Conservation (phyloP, 1,139 yeast genomes). For the Candida neerlandica region DNA sequence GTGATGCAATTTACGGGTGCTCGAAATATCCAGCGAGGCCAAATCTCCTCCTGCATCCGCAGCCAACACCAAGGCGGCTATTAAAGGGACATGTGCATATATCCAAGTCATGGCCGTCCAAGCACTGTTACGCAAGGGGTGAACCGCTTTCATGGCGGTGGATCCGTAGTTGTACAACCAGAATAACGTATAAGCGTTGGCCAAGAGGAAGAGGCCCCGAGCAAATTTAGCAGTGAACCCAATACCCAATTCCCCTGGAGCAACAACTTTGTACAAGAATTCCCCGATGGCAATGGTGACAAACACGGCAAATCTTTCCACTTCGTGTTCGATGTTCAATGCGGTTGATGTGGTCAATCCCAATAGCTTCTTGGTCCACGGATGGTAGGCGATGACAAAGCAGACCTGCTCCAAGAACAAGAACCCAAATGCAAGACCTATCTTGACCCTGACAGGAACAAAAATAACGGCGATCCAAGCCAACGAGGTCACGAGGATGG, state of each 20-base stretch:
- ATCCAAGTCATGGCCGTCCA: constrained; percentile 51
- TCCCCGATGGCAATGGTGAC: constrained; percentile 70
- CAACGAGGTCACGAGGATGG: constrained; percentile 34
- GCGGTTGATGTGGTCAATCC: constrained; percentile 57
- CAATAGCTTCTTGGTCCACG: constrained; percentile 45
- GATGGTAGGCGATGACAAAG: constrained; percentile 45
- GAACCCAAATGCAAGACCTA: constrained; percentile 47
- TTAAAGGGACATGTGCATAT: constrained; percentile 53
- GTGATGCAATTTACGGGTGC: constrained; percentile 8
- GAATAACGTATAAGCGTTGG: constrained; percentile 53
- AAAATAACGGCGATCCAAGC: constrained; percentile 53
- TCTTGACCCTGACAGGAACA: constrained; percentile 47
- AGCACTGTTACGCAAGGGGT: constrained; percentile 56
- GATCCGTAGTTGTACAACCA: constrained; percentile 62
- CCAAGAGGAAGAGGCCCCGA: constrained; percentile 52
- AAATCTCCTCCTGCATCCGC: constrained; percentile 68
- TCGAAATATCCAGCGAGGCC: constrained; percentile 22
- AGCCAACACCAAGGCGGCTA: constrained; percentile 53
- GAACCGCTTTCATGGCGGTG: constrained; percentile 50
- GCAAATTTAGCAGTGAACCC: constrained; percentile 50
- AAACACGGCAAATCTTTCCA: constrained; percentile 60
- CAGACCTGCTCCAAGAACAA: constrained; percentile 44
- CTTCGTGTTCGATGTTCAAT: constrained; percentile 67
- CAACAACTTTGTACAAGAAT: constrained; percentile 60
- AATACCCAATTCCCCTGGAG: constrained; percentile 47